Evolutionary conservation across 2,329 filamentous ascomycete genomes (phyloP).

Genomic region (Exophiala spinifera): DNA sequence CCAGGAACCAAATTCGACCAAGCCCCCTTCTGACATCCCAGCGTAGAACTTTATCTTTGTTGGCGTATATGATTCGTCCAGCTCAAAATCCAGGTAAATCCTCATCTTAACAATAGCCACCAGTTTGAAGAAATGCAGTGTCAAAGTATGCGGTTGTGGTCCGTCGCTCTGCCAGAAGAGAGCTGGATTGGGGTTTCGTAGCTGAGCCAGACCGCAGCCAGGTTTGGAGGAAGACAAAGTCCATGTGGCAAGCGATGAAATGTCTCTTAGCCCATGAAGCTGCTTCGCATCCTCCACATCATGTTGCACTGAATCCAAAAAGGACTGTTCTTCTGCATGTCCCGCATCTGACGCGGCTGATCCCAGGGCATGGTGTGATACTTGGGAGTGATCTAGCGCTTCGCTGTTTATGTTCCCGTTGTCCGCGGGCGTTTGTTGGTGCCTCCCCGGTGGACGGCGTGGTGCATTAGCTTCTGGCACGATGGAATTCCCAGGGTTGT

Average conservation of each 20-base stretch:
- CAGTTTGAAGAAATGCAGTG: constrained; percentile 60
- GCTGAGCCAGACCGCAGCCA: constrained; percentile 58
- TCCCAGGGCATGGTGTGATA: constrained; percentile 18
- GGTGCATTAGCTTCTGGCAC: constrained; percentile 21
- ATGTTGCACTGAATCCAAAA: constrained; percentile 26
- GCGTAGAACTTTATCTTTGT: constrained; percentile 87
- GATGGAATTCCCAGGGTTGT: constrained; percentile 22
- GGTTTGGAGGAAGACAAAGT: constrained; percentile 62
- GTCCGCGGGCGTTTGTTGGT: constrained; percentile 19
- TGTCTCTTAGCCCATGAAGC: constrained; percentile 52
- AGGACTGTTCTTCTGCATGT: constrained; percentile 24
- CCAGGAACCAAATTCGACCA: constrained; percentile 83
- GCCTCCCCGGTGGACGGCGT: constrained; percentile 17
- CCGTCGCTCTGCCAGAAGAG: constrained; percentile 67
- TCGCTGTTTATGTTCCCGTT: constrained; percentile 14
- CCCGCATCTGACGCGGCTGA: constrained; percentile 18
- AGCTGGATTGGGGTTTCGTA: constrained; percentile 55
- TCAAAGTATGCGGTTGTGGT: constrained; percentile 62
- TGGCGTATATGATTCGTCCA: constrained; percentile 94
- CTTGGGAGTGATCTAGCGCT: constrained; percentile 14
- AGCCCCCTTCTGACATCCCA: constrained; percentile 85
- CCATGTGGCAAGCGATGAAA: constrained; percentile 65
- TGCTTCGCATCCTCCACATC: constrained; percentile 26
- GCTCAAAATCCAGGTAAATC: constrained; percentile 75
- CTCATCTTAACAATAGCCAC: constrained; percentile 50